phyloP scores from a whole-genome alignment of 208 protist genomes.

The Trypanosomatidae sp. region DNA sequence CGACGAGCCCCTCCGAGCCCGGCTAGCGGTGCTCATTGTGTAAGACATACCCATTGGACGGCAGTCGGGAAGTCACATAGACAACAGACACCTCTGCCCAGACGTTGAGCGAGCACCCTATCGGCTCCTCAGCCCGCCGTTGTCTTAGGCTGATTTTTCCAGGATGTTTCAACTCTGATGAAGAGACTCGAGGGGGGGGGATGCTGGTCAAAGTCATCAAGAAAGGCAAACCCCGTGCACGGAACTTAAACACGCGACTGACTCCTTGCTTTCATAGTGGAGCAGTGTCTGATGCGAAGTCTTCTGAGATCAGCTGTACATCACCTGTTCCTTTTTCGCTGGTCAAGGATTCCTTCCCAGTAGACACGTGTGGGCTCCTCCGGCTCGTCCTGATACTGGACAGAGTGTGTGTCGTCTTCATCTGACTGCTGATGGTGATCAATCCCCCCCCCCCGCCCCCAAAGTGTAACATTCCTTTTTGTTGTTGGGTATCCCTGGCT shows the following conservation, averaged over 20 bases:
- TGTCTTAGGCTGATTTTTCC: neutral
- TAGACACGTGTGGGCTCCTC: conserved; percentile 53
- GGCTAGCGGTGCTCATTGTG: neutral
- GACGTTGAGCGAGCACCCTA: neutral
- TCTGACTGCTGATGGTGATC: neutral
- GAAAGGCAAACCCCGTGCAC: neutral
- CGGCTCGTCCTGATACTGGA: conserved; percentile 61
- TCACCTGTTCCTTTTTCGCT: conserved; percentile 33
- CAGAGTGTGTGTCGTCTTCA: conserved; percentile 10
- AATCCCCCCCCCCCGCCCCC: neutral
- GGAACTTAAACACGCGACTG: neutral
- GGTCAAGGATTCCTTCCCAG: conserved; percentile 30
- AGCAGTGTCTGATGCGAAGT: conserved; percentile 38
- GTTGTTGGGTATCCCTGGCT: neutral
- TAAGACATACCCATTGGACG: neutral
- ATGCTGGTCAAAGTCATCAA: neutral
- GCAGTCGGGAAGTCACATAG: neutral
- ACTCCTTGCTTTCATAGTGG: conserved; percentile 38
- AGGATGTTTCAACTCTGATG: neutral
- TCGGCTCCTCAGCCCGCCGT: neutral
- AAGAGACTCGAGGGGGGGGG: neutral
- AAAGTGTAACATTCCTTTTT: neutral
- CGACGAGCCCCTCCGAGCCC: neutral
- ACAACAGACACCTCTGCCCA: neutral
- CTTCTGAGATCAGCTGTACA: conserved; percentile 19